Base-by-base conservation (phyloP, 2,329 filamentous ascomycete species). In the Tolypocladium guangdongense region DNA sequence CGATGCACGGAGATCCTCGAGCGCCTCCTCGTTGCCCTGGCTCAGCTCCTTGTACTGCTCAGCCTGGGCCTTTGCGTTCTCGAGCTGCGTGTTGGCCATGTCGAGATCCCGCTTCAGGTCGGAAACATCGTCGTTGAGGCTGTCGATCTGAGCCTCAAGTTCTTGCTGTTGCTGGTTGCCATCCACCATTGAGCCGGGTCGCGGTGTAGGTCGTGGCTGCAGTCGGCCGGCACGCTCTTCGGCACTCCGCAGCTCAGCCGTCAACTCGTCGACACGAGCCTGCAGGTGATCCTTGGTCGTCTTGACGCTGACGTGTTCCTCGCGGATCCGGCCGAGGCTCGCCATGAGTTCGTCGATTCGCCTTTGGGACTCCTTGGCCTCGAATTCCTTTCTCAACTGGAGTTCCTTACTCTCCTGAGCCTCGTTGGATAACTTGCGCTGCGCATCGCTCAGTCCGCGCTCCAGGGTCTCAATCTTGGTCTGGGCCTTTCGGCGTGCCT, bases 1-100 rank as follows among this genome's bases (percentile, higher is more conserved):
- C 0, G 90, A 87, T 37, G 87, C 82, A 49, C 84, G 86, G 52
- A 95, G 76, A 55, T 84, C 88, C 58, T 90, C 82, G 18, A 97
- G 77, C 50, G 91, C 87, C 60, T 97, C 92, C 66, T 99, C 93
- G 2, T 89, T 86, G 35, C 83, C 78, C 68, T 95, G 89, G 60
- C 90, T 90, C 60, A 97, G 89, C 50, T 85, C 81, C 68, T 88
- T 92, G 76, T 95, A 97, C 61, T 90, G 86, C 64, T 96, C 90
- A 41, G 86, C 84, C 63, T 96, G 87, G 37, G 82, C 78, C 68
- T 88, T 90, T 16, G 88, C 83, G 62, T 85, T 86, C 60, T 95
- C 88, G 14, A 97, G 75, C 61, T 96, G 90, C 7, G 83, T 80
- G 60, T 83, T 87, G 14, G 87, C 81, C 56, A 95, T 75, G 53